Base-by-base conservation (phyloP, 2,329 filamentous ascomycete genomes). In the Fusarium subtropicale region DNA sequence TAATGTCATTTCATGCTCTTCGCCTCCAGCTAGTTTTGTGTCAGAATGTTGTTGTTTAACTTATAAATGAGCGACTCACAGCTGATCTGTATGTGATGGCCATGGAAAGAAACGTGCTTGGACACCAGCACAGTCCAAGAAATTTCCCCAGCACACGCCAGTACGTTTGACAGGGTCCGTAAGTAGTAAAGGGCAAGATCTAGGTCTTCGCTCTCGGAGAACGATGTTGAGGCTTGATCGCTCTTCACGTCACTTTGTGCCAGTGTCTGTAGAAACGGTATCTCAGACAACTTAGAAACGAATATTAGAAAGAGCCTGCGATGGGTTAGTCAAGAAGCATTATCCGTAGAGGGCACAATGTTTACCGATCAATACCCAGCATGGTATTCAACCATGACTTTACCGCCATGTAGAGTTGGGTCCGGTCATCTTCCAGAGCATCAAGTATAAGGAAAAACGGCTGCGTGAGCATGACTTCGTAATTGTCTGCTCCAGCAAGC, bases 381-480 rank as follows among this genome's bases (percentile, higher is more conserved):
- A 89, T 84, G 58, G 78, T 90, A 71, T 92, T 91, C 5, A 98
- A 83, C 94, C 95, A 97, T 50, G 87, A 89, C 72, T 91, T 91
- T 39, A 93, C 88, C 28, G 91, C 91, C 79, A 93, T 91, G 66
- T 91, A 93, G 16, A 91, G 82, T 71, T 94, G 92, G 3, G 89
- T 91, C 22, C 87, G 85, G 63, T 93, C 90, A 61, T 94, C 90
- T 20, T 87, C 80, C 2, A 98, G 82, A 2, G 90, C 86, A 78
- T 98, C 95, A 28, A 98, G 83, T 67, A 97, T 85, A 13, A 97
- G 81, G 67, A 97, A 91, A 20, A 97, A 79, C 2, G 95, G 95
- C 51, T 93, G 88, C 8, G 91, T 91, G 41, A 98, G 84, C 82
- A 97, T 90, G 8, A 90, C 81, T 71, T 92, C 88, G 75, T 90